phyloP scores from a whole-genome alignment of 2,329 filamentous ascomycete species.

The Fusarium sp. region DNA sequence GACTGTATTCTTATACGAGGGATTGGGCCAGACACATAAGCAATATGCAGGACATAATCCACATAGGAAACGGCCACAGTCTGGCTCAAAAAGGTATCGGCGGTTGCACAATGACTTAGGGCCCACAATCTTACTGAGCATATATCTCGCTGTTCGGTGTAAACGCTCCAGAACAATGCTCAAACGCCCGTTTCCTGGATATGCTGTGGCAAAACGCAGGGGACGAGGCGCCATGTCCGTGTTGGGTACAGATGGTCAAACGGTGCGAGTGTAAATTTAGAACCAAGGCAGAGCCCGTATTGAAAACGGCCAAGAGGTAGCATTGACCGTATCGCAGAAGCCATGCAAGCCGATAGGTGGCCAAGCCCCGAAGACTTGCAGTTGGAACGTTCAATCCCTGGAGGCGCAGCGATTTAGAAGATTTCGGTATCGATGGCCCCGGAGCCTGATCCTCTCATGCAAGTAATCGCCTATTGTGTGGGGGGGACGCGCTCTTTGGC shows the following conservation, averaged over 20 bases:
- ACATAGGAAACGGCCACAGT: conserved; percentile 14
- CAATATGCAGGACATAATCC: conserved; percentile 14
- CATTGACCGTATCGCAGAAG: conserved; percentile 14
- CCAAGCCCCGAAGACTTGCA: conserved; percentile 26
- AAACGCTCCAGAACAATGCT: neutral
- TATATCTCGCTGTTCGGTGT: conserved; percentile 6
- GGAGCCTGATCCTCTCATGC: conserved; percentile 22
- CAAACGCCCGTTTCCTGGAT: conserved; percentile 11
- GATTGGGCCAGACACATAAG: conserved; percentile 14
- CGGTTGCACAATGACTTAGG: conserved; percentile 18
- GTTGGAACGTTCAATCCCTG: conserved; percentile 11
- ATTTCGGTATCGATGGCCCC: conserved; percentile 29
- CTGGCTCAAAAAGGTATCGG: conserved; percentile 9
- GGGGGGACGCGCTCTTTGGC: conserved; percentile 17
- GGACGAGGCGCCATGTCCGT: conserved; percentile 5
- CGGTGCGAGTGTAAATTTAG: conserved; percentile 41
- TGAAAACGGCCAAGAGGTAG: conserved; percentile 24
- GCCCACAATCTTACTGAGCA: conserved; percentile 16
- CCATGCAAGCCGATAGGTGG: conserved; percentile 28
- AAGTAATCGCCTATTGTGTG: conserved; percentile 18
- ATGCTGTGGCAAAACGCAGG: conserved; percentile 26
- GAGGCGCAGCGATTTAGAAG: conserved; percentile 16
- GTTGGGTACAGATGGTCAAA: conserved; percentile 19
- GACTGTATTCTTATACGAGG: conserved; percentile 1
- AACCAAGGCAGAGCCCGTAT: conserved; percentile 29